phyloP scores from a whole-genome alignment of 768 basidiomycete genomes.

The Hericium alpestre region DNA sequence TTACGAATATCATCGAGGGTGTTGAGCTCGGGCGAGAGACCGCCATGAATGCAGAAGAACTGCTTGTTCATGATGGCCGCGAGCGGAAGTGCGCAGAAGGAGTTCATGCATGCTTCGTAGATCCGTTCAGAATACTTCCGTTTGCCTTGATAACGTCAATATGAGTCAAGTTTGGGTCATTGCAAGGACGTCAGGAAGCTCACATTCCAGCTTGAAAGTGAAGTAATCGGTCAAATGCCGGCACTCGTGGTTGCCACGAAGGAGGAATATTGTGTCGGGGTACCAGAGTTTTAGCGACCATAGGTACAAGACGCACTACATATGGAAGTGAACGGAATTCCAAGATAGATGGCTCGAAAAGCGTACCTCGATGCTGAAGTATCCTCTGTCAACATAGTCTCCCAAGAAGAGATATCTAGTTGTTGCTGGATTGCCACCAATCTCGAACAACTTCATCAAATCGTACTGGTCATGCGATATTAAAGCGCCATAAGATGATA shows the following conservation, averaged over 20 bases:
- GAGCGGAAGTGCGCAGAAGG: constrained; percentile 89
- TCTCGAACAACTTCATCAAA: constrained; percentile 72
- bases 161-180: neutral
- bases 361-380: constrained; percentile 63
- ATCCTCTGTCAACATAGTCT: constrained; percentile 68
- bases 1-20: constrained; percentile 90
- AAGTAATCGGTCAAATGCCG: constrained; percentile 98
- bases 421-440: constrained; percentile 64
- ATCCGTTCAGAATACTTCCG: constrained; percentile 97
- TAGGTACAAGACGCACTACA: constrained; percentile 89
- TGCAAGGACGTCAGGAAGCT: constrained; percentile 19
- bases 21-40: constrained; percentile 87
- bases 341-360: neutral
- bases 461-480: constrained; percentile 41
- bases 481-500: constrained; percentile 1
- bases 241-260: constrained; percentile 98
- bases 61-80: constrained; percentile 99
- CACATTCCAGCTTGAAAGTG: constrained; percentile 97
- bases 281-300: constrained; percentile 99
- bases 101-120: constrained; percentile 97
- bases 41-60: constrained; percentile 97
- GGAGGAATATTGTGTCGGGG: constrained; percentile 89
- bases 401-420: constrained; percentile 68
- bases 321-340: constrained; percentile 5
- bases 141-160: constrained; percentile 50